These are phyloP conservation scores for Erythrobasidium yunnanense DNA, from an alignment of 768 basidiomycete genomes.

Conservation along the genomic window DNA sequence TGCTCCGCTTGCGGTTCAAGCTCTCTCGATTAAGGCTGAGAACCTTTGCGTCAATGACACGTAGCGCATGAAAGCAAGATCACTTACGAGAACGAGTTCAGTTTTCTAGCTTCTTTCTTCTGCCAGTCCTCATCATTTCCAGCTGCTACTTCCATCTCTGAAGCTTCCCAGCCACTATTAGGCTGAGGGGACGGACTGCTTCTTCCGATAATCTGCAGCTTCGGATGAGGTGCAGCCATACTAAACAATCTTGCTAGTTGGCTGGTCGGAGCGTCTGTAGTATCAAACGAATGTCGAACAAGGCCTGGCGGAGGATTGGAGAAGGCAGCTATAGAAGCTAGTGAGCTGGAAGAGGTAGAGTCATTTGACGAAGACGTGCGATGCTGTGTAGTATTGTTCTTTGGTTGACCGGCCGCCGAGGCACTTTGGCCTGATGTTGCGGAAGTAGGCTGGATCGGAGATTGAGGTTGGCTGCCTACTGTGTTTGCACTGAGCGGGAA, in stretches of 20 bases:
- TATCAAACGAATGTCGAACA: conserved; percentile 14
- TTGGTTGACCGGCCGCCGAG: not conserved
- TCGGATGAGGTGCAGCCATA: conserved; percentile 17
- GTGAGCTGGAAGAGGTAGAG: conserved; percentile 4
- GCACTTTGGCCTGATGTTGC: too few relatives aligned
- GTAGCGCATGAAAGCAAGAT: not conserved
- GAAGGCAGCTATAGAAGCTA: conserved; percentile 21
- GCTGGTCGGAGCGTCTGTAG: conserved; percentile 4
- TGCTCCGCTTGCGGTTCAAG: not conserved
- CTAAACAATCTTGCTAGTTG: not conserved
- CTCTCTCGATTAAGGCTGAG: not conserved
- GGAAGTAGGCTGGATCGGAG: too few relatives aligned
- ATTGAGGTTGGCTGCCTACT: too few relatives aligned
- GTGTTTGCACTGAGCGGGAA: conserved; percentile 1
- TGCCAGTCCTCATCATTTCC: not conserved
- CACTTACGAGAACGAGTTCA: conserved; percentile 11
- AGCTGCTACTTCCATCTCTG: not conserved
- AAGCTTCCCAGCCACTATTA: not conserved
- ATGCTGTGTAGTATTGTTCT: not conserved
- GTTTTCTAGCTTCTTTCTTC: conserved; percentile 3
- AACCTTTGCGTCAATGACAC: not conserved
- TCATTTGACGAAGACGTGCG: not conserved
- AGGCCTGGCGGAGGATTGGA: conserved; percentile 1
- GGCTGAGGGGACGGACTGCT: too few relatives aligned
- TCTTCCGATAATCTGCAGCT: conserved; percentile 7